phyloP scores from a whole-genome alignment of 1,139 yeast genomes.

The Kurtzmaniella quercitrusa region DNA sequence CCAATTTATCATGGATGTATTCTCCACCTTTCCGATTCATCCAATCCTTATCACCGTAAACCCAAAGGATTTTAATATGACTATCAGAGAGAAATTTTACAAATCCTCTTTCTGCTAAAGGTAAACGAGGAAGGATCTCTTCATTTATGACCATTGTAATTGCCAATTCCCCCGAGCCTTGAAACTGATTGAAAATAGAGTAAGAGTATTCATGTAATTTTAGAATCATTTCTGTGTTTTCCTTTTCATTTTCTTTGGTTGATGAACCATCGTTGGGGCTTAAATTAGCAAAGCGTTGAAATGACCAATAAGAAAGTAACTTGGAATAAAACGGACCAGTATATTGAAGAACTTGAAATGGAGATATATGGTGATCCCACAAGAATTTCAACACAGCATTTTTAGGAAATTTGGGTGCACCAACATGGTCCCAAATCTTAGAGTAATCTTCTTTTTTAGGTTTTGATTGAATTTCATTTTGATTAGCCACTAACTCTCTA shows the following conservation, averaged over 20 bases:
- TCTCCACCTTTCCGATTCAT: constrained; percentile 42
- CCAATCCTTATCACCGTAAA: constrained; percentile 45
- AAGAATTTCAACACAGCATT: constrained; percentile 27
- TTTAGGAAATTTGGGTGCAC: constrained; percentile 39
- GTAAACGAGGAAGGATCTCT: constrained; percentile 37
- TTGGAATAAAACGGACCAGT: constrained; percentile 41
- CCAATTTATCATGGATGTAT: constrained; percentile 25
- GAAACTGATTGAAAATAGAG: constrained; percentile 42
- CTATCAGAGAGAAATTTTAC: constrained; percentile 24
- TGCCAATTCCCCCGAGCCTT: constrained; percentile 44
- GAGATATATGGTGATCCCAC: constrained; percentile 39
- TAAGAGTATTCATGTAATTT: constrained; percentile 40
- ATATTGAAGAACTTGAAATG: constrained; percentile 36
- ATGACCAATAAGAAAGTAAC: constrained; percentile 41
- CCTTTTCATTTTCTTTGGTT: background rate
- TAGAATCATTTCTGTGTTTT: constrained; percentile 22
- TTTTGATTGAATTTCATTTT: constrained; percentile 5
- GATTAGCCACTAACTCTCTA: constrained; percentile 21
- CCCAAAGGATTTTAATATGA: constrained; percentile 27
- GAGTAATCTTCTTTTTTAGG: constrained; percentile 6
- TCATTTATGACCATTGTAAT: constrained; percentile 39
- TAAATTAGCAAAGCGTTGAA: constrained; percentile 34
- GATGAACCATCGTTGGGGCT: constrained; percentile 11
- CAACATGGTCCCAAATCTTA: constrained; percentile 32
- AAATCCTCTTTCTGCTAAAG: constrained; percentile 40